Conservation (phyloP, 2,329 filamentous ascomycete genomes). For the Trichophyton equinum region DNA sequence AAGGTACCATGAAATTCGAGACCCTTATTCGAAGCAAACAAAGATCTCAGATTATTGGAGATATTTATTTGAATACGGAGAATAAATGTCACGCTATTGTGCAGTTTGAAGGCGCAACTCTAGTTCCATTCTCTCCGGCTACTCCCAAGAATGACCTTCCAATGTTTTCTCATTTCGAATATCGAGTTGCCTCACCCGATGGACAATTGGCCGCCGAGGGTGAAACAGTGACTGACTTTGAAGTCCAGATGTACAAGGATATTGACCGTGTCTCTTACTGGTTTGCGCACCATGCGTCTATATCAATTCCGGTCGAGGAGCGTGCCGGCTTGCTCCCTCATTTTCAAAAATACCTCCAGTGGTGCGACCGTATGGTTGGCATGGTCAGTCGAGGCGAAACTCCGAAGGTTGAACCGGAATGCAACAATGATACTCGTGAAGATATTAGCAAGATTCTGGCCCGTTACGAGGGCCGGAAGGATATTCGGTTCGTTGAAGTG, state of each 20-base stretch:
- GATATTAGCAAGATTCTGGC: neutral
- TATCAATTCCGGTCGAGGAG: neutral
- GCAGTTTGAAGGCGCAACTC: neutral
- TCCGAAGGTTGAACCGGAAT: neutral
- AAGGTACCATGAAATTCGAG: neutral
- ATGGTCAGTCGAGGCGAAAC: neutral
- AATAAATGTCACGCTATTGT: neutral
- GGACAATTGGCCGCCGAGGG: neutral
- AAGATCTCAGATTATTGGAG: neutral
- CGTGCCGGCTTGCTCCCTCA: neutral
- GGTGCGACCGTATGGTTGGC: neutral
- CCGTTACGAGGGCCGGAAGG: neutral
- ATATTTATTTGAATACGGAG: neutral
- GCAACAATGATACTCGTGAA: neutral
- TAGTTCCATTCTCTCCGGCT: neutral
- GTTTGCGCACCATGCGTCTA: neutral
- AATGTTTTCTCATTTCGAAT: neutral
- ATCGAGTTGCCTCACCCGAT: neutral
- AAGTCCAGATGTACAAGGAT: neutral
- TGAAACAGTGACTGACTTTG: neutral
- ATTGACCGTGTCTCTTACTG: neutral
- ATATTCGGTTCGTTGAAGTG: neutral
- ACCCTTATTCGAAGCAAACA: neutral
- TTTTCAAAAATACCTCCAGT: neutral
- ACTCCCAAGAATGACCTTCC: neutral